Evolutionary conservation across 1,284 basidiomycete genomes (phyloP), one percentile per base, ranked within the genome.

Genomic region (Ustilago esculenta): DNA sequence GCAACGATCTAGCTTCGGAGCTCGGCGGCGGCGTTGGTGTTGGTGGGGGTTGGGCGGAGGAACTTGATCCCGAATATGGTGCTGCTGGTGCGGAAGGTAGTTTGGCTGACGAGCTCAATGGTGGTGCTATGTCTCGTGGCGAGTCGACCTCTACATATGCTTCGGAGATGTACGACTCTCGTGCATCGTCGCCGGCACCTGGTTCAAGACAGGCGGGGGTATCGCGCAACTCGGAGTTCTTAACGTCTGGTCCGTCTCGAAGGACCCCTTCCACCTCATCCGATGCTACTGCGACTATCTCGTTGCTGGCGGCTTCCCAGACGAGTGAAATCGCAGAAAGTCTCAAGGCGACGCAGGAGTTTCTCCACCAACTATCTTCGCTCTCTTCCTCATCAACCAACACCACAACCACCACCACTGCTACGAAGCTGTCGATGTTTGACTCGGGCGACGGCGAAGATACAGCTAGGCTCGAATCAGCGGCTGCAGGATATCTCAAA

Each of bases 401-500:
- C n/a, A n/a, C n/a, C n/a, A n/a, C n/a, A n/a, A n/a, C n/a, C n/a
- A n/a, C n/a, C n/a, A n/a, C n/a, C n/a, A n/a, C n/a, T n/a, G n/a
- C n/a, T n/a, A n/a, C n/a, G n/a, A n/a, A n/a, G n/a, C n/a, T n/a
- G n/a, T n/a, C n/a, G n/a, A n/a, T n/a, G n/a, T n/a, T n/a, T n/a
- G n/a, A n/a, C n/a, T n/a, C n/a, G 17, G 40, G 5, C 11, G 48
- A 17, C 2, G 51, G 20, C 4, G 68, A 52, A 12, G 71, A 71
- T 7, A 67, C 68, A 0, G 47, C 47, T 1, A 17, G 10, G 5
- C 15, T 73, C 1, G 72, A 73, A 24, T 1, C 9, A 1, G 29
- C 40, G 8, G 68, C 72, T 4, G 54, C 37, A 3, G 10, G 27
- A 0, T 50, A 64, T 18, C 36, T 73, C 8, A 60, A 44, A 20